Conservation (phyloP, 306 rosid genomes). For the Fragaria nilgerrensis region DNA sequence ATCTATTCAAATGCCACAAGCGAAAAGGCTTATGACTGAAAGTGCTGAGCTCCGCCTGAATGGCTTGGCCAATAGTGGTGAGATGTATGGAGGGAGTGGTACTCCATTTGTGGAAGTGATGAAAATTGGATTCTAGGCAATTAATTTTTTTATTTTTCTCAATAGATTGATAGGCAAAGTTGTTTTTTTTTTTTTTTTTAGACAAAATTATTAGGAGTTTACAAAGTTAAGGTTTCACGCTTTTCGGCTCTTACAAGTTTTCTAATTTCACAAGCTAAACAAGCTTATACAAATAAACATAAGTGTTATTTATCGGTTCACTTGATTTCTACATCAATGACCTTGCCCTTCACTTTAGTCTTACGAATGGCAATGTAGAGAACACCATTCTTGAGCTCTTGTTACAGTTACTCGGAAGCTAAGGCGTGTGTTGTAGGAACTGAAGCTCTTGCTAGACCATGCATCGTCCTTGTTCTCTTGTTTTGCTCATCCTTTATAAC, state of each 20-base stretch:
- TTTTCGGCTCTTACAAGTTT: too few species aligned
- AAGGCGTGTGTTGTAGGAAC: constrained; percentile 49
- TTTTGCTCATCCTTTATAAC: constrained; percentile 27
- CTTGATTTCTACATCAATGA: constrained; percentile 12
- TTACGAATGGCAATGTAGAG: constrained; percentile 15
- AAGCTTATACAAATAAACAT: too few species aligned
- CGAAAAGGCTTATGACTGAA: neutral
- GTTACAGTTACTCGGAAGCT: constrained; percentile 62
- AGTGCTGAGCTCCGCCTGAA: neutral
- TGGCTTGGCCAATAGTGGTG: neutral
- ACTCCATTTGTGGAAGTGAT: neutral
- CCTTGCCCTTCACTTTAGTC: constrained; percentile 64
- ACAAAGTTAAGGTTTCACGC: too few species aligned
- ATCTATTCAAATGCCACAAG: neutral
- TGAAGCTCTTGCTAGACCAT: constrained; percentile 47
- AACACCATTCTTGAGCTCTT: constrained; percentile 76
- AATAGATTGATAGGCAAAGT: too few species aligned
- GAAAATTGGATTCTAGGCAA: neutral
- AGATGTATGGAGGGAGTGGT: neutral
- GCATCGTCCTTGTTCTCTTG: too few species aligned
- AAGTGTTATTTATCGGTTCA: too few species aligned
- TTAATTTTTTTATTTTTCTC: neutral
- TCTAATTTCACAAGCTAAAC: too few species aligned
- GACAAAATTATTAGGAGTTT: too few species aligned
- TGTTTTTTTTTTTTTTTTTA: too few species aligned